These are phyloP conservation scores for Oryza meyeriana DNA, from an alignment of 176 grass and related monocot species.

Conservation along the genomic window DNA sequence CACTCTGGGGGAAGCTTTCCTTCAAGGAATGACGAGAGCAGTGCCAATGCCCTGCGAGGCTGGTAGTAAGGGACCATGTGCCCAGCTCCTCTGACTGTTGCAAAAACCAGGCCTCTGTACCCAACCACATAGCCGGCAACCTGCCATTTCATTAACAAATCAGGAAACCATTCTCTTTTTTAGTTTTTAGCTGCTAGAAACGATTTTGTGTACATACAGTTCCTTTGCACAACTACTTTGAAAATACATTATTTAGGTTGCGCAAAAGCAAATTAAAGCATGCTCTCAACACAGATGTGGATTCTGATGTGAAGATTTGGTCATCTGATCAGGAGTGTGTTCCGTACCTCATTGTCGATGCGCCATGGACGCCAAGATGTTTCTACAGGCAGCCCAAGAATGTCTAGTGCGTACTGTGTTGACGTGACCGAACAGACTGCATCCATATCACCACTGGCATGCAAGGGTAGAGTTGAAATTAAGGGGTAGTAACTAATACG, in stretches of 20 bases:
- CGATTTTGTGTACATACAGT: neutral
- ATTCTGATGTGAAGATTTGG: constrained; percentile 12
- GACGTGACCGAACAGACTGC: constrained; percentile 58
- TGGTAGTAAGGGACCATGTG: constrained; percentile 69
- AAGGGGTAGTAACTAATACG: neutral
- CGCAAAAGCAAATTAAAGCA: neutral
- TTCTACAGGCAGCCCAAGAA: constrained; percentile 43
- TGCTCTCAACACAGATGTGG: neutral
- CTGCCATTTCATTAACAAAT: constrained; percentile 26
- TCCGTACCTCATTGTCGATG: constrained; percentile 41
- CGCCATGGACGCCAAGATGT: constrained; percentile 63
- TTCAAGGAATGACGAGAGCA: constrained; percentile 55
- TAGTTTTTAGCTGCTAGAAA: neutral
- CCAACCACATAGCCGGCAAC: constrained; percentile 59
- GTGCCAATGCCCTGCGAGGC: constrained; percentile 52
- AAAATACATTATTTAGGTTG: neutral
- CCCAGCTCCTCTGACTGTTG: constrained; percentile 57
- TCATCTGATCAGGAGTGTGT: neutral
- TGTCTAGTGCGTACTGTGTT: constrained; percentile 46
- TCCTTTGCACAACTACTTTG: neutral
- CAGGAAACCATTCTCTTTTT: neutral
- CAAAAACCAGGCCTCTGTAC: constrained; percentile 46
- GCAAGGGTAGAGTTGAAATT: constrained; percentile 12
- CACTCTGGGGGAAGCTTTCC: constrained; percentile 51
- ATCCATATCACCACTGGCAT: constrained; percentile 59